Base-by-base conservation (phyloP, 75 land plant genomes). In the Cunninghamia lanceolata region DNA sequence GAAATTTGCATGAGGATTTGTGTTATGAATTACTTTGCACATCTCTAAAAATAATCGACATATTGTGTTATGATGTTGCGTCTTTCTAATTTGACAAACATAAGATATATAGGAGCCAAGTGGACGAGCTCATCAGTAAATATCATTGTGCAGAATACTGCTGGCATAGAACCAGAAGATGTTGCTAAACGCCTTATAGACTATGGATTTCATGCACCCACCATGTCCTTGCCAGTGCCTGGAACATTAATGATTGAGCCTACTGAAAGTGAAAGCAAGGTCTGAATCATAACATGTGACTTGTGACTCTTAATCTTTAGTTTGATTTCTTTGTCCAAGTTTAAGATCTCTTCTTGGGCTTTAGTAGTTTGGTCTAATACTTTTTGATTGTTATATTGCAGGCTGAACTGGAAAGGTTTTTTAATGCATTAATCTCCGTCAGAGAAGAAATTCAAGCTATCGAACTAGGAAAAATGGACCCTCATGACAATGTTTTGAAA, bases 221-320 rank as follows among this genome's bases (percentile, higher is more conserved):
- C 99, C 47, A 98, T 98, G 99, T 98, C 99, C 70, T 98, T 96
- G 97, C 99, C 99, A 17, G 99, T 98, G 71, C 93, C 97, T n/a
- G 99, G 99, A 43, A 98, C 99, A 34, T 94, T 98, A 83, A 98
- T 98, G 99, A 98, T 98, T 88, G 99, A 98, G 86, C 99, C 99
- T 52, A 98, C 99, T 30, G 99, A 98, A 88, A 98, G 99, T 86
- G 99, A 98, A 90, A 96, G 99, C 95, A 97, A 95, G 94, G 99
- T 98, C 85, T 84, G 35, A 15, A 54, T 34, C 47, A 34, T 3
- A 32, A 43, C 47, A 76, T 76, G 52, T 40, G 25, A 40, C n/a
- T 84, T 46, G 38, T 34, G 5, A 59, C 74, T 30, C 74, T 70
- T 32, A 70, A 32, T 3, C 3, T 16, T 43, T 21, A 25, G 3